Evolutionary conservation across 495 filamentous ascomycete species (phyloP).

Genomic region (Talaromyces thailandensis): DNA sequence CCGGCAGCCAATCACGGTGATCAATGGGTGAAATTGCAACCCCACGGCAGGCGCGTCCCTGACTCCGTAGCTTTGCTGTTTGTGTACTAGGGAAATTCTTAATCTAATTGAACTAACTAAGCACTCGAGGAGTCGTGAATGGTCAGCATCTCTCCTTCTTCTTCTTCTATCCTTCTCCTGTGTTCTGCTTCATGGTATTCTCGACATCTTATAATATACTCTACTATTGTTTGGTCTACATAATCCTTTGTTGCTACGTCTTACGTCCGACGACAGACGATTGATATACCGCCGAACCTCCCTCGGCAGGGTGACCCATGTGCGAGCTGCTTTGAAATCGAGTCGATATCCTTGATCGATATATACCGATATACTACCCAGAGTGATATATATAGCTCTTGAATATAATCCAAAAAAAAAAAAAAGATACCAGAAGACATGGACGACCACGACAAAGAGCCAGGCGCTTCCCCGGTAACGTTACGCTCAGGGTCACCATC

Average conservation of each 20-base stretch:
- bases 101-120: background rate
- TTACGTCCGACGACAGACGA: background rate
- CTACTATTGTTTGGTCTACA: background rate
- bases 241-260: background rate
- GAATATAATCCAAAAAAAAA: background rate
- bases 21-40: background rate
- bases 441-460: background rate
- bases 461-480: background rate
- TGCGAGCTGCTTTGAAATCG: background rate
- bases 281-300: background rate
- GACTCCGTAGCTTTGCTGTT: background rate
- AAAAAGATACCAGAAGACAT: background rate
- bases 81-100: background rate
- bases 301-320: background rate
- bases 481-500: slow-evolving; percentile 41
- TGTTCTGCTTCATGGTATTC: background rate
- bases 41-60: background rate
- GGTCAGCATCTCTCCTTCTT: background rate
- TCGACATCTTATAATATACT: background rate
- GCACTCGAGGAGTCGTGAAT: background rate
- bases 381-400: background rate
- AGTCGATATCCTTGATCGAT: background rate
- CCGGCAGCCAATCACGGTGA: background rate
- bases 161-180: background rate
- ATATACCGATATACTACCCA: background rate